These are phyloP conservation scores for Colletotrichum camelliae DNA, from an alignment of 2,329 filamentous ascomycete species.

Conservation along the genomic window DNA sequence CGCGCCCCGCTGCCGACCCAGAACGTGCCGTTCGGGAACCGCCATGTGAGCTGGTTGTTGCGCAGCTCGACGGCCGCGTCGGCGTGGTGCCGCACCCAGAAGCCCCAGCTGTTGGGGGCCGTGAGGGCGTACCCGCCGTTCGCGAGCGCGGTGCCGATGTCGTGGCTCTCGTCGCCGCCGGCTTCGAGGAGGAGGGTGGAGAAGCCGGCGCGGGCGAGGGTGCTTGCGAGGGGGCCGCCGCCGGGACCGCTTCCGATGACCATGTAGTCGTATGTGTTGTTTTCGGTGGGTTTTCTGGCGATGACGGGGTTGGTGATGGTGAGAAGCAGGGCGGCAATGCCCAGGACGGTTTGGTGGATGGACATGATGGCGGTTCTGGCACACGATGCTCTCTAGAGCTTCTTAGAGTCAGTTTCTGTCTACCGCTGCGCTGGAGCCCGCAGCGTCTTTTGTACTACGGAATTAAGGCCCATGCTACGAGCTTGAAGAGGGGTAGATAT, in stretches of 20 bases:
- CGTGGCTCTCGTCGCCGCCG: conserved; percentile 41
- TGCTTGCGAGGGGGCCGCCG: conserved; percentile 57
- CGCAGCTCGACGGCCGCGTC: neutral
- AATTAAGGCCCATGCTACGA: neutral
- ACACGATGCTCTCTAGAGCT: neutral
- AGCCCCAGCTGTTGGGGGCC: neutral
- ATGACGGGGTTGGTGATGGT: neutral
- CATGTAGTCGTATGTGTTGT: conserved; percentile 56
- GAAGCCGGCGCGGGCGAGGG: conserved; percentile 59
- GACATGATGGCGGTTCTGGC: neutral
- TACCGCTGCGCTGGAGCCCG: neutral
- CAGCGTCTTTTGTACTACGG: neutral
- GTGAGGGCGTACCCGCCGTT: conserved; percentile 24
- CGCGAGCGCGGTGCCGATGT: neutral
- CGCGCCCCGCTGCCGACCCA: conserved; percentile 25
- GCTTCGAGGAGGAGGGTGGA: conserved; percentile 63
- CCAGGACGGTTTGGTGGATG: neutral
- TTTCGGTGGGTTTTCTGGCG: neutral
- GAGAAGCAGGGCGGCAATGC: neutral
- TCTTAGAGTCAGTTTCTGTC: rapidly evolving
- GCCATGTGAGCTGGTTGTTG: conserved; percentile 41
- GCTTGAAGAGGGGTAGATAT: neutral
- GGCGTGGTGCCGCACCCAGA: neutral
- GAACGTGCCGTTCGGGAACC: conserved; percentile 36
- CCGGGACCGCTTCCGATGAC: conserved; percentile 63